Conservation (phyloP, 108 stramenopile genomes). For the Chaetoceros tenuissimus region DNA sequence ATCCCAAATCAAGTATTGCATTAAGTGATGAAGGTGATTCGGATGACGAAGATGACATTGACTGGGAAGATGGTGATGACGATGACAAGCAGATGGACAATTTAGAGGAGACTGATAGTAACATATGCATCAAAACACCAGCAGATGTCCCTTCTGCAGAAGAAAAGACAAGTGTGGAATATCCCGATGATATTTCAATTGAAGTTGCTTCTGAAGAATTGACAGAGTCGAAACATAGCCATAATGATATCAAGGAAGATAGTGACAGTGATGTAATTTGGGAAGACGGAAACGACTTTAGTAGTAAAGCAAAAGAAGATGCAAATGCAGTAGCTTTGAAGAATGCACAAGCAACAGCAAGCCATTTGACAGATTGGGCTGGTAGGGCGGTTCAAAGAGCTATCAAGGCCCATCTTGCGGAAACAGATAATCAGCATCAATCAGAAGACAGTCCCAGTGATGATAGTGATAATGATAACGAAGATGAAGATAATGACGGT, state of each 20-base stretch:
- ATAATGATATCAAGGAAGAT: constrained; percentile 12
- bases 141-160: too few relatives aligned
- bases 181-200: background rate
- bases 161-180: background rate
- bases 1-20: too few relatives aligned
- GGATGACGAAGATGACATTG: constrained; percentile 32
- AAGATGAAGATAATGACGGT: background rate
- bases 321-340: constrained; percentile 51
- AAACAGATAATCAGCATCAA: constrained; percentile 17
- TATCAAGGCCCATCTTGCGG: constrained; percentile 51
- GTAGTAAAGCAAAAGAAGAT: constrained; percentile 19
- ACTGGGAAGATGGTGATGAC: constrained; percentile 49
- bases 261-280: constrained; percentile 14
- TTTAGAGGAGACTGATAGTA: too few relatives aligned
- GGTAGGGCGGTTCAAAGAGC: constrained; percentile 85
- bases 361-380: constrained; percentile 85
- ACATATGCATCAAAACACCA: too few relatives aligned
- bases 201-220: background rate
- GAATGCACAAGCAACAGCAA: constrained; percentile 76
- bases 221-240: background rate
- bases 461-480: background rate
- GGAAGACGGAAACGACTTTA: too few relatives aligned
- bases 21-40: constrained; percentile 13
- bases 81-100: background rate
- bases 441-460: constrained; percentile 5